A percentile compares a stretch with the other conserved stretches of the same genome.
Evolutionary conservation across 345 rosid species (phyloP).

Genomic region (Punica granatum): DNA sequence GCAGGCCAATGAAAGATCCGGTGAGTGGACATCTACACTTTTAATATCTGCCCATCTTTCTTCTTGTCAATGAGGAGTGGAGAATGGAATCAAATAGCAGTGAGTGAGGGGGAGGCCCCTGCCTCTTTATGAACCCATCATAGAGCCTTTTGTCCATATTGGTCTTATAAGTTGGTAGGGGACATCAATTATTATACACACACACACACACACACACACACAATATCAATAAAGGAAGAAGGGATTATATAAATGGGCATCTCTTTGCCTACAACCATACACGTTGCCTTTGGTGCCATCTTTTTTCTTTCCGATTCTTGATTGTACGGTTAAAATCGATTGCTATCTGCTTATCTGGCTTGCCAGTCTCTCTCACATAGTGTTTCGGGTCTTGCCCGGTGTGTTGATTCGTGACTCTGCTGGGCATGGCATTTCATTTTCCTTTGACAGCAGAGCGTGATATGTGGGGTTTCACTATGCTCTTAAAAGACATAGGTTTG

Average conservation of each 20-base stretch:
- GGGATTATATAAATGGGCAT: neutral
- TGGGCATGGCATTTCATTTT: too few species aligned
- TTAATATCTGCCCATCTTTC: neutral
- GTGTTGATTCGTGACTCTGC: neutral
- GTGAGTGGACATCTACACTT: neutral
- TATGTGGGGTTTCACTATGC: too few species aligned
- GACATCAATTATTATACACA: conserved; percentile 7
- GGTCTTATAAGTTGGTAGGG: conserved; percentile 7
- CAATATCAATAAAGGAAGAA: neutral
- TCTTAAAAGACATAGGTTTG: too few species aligned
- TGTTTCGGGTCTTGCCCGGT: neutral
- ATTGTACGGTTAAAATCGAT: neutral
- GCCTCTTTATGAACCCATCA: neutral
- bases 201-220: neutral
- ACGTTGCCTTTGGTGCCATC: neutral
- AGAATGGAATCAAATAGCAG: neutral
- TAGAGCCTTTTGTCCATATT: conserved; percentile 5
- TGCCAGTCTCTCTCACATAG: neutral
- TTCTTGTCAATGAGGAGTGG: neutral
- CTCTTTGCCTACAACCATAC: neutral
- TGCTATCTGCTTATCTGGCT: neutral
- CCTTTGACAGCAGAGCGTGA: too few species aligned
- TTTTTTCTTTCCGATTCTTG: neutral
- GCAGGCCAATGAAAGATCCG: neutral
- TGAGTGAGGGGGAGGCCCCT: neutral